Evolutionary conservation across 202 grass and related monocot genomes (phyloP).

Genomic region (Cymbopogon flexuosus): DNA sequence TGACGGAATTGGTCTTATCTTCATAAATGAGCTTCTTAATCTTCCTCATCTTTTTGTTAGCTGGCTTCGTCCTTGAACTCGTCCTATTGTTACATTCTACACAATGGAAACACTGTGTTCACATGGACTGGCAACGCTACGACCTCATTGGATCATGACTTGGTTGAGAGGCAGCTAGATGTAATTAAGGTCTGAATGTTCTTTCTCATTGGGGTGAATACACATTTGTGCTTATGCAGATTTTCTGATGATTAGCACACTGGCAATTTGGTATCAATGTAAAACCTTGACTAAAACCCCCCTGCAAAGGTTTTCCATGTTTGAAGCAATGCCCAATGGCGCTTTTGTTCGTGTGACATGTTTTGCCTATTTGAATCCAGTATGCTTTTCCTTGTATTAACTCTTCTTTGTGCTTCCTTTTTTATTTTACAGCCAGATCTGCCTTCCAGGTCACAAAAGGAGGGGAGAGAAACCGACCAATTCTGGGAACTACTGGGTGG

Average conservation of each 20-base stretch:
- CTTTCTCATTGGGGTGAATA: slow-evolving; percentile 1
- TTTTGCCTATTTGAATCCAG: slow-evolving; percentile 1
- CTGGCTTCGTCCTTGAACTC: slow-evolving; percentile 70
- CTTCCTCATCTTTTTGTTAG: slow-evolving; percentile 34
- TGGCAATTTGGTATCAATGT: not conserved
- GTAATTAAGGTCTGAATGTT: slow-evolving; percentile 60
- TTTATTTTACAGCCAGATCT: slow-evolving; percentile 61
- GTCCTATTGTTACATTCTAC: slow-evolving; percentile 67
- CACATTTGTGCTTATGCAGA: not conserved
- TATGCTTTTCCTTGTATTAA: not conserved
- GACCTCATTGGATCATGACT: slow-evolving; percentile 56
- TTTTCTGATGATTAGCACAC: not conserved
- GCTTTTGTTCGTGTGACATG: not conserved
- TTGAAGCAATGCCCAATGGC: not conserved
- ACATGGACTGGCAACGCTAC: slow-evolving; percentile 58
- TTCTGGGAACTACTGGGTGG: slow-evolving; percentile 84
- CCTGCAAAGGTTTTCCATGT: not conserved
- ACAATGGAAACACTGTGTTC: slow-evolving; percentile 57
- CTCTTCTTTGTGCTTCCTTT: not conserved
- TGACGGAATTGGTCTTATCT: slow-evolving; percentile 9
- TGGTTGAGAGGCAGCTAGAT: slow-evolving; percentile 80
- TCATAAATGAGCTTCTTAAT: slow-evolving; percentile 11
- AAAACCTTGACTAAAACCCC: not conserved
- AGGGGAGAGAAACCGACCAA: slow-evolving; percentile 79
- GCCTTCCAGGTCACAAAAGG: slow-evolving; percentile 73